Conservation (phyloP, 257 asterid genomes). For the Rauvolfia tetraphylla region DNA sequence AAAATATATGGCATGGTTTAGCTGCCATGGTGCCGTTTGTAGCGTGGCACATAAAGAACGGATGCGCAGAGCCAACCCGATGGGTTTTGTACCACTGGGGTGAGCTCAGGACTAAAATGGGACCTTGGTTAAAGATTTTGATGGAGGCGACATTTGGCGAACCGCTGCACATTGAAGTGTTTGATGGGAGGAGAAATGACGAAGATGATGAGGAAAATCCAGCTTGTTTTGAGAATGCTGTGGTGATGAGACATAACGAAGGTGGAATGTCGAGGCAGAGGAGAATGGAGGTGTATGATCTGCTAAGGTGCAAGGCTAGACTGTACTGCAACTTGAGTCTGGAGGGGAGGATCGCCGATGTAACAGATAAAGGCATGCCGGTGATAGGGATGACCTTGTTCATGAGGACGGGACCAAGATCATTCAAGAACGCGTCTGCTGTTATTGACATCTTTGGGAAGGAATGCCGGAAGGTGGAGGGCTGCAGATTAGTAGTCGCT, state of each 20-base stretch:
- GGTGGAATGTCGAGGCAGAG: constrained; percentile 61
- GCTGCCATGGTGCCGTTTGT: constrained; percentile 61
- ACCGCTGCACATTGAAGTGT: constrained; percentile 31
- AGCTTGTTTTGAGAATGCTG: constrained; percentile 49
- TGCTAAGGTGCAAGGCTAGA: constrained; percentile 62
- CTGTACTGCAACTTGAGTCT: constrained; percentile 39
- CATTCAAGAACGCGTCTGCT: constrained; percentile 51
- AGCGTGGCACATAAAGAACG: constrained; percentile 55
- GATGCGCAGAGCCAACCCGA: constrained; percentile 39
- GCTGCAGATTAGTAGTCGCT: constrained; percentile 55
- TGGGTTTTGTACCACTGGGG: constrained; percentile 78
- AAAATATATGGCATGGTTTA: constrained; percentile 74
- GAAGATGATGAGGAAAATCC: constrained; percentile 14
- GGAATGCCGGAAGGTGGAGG: constrained; percentile 50
- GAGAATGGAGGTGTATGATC: constrained; percentile 53
- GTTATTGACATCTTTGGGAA: constrained; percentile 46
- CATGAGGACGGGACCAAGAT: constrained; percentile 59
- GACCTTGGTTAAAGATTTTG: constrained; percentile 53
- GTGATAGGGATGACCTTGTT: constrained; percentile 57
- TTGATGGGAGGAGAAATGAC: constrained; percentile 7
- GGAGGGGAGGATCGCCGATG: constrained; percentile 5
- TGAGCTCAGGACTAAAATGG: constrained; percentile 51
- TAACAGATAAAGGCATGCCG: constrained; percentile 18
- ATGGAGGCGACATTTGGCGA: constrained; percentile 47
- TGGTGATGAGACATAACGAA: constrained; percentile 73